Percentiles rank a stretch among this genome's conserved stretches.
These are phyloP conservation scores for Huntiella omanensis DNA, from an alignment of 2,329 filamentous ascomycete species.

Conservation along the genomic window DNA sequence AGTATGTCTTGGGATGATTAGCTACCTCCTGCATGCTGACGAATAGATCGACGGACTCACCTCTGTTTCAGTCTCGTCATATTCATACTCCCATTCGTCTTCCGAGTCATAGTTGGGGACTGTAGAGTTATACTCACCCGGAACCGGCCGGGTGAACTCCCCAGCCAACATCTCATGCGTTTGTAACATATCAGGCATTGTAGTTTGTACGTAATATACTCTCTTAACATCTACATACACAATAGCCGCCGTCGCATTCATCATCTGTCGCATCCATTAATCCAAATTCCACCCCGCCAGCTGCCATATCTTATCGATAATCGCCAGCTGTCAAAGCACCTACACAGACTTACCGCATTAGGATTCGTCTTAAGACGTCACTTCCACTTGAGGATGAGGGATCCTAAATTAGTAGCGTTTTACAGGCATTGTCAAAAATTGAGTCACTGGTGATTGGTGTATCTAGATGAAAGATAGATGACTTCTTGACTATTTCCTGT, in stretches of 20 bases:
- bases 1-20: constrained; percentile 33
- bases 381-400: not conserved
- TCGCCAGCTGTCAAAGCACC: not conserved
- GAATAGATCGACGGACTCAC: constrained; percentile 18
- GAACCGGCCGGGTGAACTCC: constrained; percentile 5
- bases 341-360: too few relatives aligned
- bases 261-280: too few relatives aligned
- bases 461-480: not conserved
- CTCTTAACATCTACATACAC: too few relatives aligned
- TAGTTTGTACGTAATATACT: not conserved
- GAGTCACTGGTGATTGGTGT: too few relatives aligned
- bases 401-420: not conserved
- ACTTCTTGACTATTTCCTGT: too few relatives aligned
- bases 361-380: not conserved
- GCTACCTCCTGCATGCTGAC: not conserved
- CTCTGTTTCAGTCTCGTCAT: constrained; percentile 44
- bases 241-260: too few relatives aligned
- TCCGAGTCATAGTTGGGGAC: constrained; percentile 21
- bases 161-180: constrained; percentile 9
- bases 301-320: not conserved
- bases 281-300: too few relatives aligned
- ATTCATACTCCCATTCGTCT: constrained; percentile 51
- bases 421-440: not conserved
- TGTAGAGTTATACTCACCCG: constrained; percentile 2
- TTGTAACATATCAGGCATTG: constrained; percentile 1